Percentiles rank a stretch among this genome's conserved stretches.
These are phyloP conservation scores for Cajanus cajan DNA, from an alignment of 306 rosid species.

Conservation along the genomic window DNA sequence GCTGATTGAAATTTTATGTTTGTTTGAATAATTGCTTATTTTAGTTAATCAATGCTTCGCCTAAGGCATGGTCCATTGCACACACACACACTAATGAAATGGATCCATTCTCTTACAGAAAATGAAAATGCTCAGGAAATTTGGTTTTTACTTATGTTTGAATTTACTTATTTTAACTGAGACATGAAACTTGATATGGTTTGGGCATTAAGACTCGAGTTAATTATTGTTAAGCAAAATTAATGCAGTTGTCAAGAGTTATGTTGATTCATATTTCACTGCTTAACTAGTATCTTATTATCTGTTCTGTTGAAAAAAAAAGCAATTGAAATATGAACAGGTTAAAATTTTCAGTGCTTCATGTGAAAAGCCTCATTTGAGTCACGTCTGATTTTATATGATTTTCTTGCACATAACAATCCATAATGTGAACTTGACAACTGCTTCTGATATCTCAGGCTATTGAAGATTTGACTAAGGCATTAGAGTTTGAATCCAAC, in stretches of 20 bases:
- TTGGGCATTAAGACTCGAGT: neutral
- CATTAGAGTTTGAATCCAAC: constrained; percentile 84
- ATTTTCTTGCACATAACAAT: constrained; percentile 30
- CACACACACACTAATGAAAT: neutral
- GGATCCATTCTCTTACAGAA: neutral
- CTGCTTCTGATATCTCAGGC: constrained; percentile 52
- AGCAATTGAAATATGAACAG: constrained; percentile 3
- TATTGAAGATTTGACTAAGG: constrained; percentile 81
- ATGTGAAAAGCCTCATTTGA: constrained; percentile 3
- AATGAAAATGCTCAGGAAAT: constrained; percentile 9
- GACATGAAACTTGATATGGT: constrained; percentile 6
- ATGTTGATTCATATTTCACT: neutral
- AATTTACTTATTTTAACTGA: constrained; percentile 2
- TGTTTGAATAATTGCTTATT: constrained; percentile 21
- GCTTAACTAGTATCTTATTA: constrained; percentile 3
- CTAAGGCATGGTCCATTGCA: neutral
- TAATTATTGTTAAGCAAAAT: constrained; percentile 3
- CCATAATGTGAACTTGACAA: constrained; percentile 10
- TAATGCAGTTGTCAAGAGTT: constrained; percentile 2
- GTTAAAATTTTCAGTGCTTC: neutral
- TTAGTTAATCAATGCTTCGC: constrained; percentile 4
- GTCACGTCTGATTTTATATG: neutral
- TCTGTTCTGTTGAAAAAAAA: neutral
- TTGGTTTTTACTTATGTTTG: neutral
- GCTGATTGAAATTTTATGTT: neutral